phyloP scores from a whole-genome alignment of 2,329 filamentous ascomycete species.

The Saccharata proteae region DNA sequence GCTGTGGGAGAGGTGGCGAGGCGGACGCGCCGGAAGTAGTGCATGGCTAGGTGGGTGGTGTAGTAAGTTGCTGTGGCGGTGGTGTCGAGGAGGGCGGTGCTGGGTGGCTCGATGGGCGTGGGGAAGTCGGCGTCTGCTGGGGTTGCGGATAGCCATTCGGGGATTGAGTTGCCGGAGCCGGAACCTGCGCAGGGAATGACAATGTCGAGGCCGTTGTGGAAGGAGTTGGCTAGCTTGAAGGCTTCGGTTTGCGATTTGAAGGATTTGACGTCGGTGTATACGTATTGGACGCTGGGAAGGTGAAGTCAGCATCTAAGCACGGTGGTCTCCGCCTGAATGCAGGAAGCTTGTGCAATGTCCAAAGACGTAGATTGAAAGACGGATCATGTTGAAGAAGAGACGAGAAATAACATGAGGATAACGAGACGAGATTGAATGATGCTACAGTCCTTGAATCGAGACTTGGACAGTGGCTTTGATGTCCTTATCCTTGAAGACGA shows the following conservation, averaged over 20 bases:
- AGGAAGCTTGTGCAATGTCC: too few relatives aligned
- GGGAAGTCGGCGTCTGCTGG: conserved; percentile 2
- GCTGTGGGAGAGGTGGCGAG: conserved; percentile 13
- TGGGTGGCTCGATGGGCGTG: conserved; percentile 15
- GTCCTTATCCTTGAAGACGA: too few relatives aligned
- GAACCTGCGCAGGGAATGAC: conserved; percentile 18
- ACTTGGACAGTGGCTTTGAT: too few relatives aligned
- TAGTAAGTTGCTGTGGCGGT: conserved; percentile 18
- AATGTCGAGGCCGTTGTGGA: conserved; percentile 16
- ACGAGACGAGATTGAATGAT: neutral
- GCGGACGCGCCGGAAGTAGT: conserved; percentile 15
- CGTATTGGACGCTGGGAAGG: conserved; percentile 15
- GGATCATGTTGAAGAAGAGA: too few relatives aligned
- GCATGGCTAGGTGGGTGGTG: conserved; percentile 18
- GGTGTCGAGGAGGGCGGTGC: conserved; percentile 14
- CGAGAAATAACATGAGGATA: too few relatives aligned
- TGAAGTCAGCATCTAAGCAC: neutral
- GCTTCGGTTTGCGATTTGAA: conserved; percentile 17
- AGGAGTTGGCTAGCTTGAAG: conserved; percentile 18
- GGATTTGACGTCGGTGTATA: conserved; percentile 16
- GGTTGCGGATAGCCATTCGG: conserved; percentile 8
- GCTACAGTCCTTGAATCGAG: too few relatives aligned
- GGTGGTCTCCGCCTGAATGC: neutral
- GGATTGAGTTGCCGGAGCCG: conserved; percentile 1
- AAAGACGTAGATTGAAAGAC: too few relatives aligned